Base-by-base conservation (phyloP, 768 basidiomycete species). In the Mycena capillaripes region DNA sequence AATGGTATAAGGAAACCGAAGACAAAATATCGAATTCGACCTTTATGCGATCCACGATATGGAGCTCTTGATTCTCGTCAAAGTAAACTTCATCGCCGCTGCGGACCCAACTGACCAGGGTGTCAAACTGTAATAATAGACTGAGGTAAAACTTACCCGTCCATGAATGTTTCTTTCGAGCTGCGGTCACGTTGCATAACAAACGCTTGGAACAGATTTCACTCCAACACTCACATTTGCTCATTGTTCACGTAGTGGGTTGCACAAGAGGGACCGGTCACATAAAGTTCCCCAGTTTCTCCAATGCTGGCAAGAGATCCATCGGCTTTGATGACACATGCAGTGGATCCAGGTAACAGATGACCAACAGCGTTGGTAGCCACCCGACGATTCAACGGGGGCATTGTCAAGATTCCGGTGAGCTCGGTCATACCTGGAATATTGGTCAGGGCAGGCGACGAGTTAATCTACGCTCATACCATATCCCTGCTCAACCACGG, bases 41-140 rank as follows among this genome's bases (percentile, higher is more conserved):
- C 83, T 88, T 89, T 64, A 88, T 76, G 23, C 88, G 84, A 70
- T 89, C 89, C 4, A 89, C 82, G 42, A 89, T 81, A 70, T 29
- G 25, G 12, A 55, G 25, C 6, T 55, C 29, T 12, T 19, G 25
- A 11, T 29, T 19, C 17, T 55, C 29, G 29, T 27, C 25, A 29
- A 55, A 55, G 25, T 29, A 29, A 9, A 89, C 88, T 10, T 89
- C 85, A 69, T 87, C 86, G 4, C 86, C 86, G 0, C 83, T 87
- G 60, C 80, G 80, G 9, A 89, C 75, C 88, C 85, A 67, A 82
- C 79, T 46, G 80, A 17, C 11, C 5, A 19, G 27, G 2, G 11
- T 7, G 27, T 74, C 27, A 55, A 16, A 9, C 29, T 7, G 23
- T 19, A 10, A 8, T 29, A 14, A 21, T 17, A 19, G 7, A 19